Conservation (phyloP, 2,329 filamentous ascomycete species). For the Talaromyces rugulosus region DNA sequence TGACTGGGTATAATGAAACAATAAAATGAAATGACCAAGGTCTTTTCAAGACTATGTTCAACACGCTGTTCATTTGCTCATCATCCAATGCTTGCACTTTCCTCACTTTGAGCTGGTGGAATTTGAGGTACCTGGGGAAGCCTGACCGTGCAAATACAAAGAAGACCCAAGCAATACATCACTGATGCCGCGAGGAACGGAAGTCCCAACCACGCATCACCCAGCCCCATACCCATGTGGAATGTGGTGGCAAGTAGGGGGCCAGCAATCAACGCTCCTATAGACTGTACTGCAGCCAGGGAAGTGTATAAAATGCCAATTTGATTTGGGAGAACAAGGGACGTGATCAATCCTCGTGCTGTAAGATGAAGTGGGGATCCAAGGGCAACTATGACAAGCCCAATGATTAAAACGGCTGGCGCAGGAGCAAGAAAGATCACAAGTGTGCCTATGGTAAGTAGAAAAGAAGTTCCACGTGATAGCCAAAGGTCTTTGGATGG, state of each 20-base stretch:
- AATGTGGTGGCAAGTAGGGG: constrained; percentile 5
- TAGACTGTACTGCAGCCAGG: not conserved
- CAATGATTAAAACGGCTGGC: not conserved
- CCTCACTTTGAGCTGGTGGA: not conserved
- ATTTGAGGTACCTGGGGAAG: not conserved
- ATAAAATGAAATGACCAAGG: not conserved
- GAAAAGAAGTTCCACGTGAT: constrained; percentile 1
- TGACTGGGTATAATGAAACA: not conserved
- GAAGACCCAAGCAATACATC: not conserved
- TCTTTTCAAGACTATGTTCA: not conserved
- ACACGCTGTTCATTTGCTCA: not conserved
- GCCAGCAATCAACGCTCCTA: not conserved
- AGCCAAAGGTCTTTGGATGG: constrained; percentile 7
- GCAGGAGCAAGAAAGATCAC: not conserved
- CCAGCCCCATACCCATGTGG: constrained; percentile 3
- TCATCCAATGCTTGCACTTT: not conserved
- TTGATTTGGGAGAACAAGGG: constrained; percentile 1
- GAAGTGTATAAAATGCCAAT: constrained; percentile 4
- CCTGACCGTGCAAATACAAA: not conserved
- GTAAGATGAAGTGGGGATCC: constrained; percentile 1
- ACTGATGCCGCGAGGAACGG: not conserved
- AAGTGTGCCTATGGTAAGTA: constrained; percentile 1
- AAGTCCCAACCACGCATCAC: constrained; percentile 4
- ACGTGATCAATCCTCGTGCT: constrained; percentile 1
- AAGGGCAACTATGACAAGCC: not conserved